Conservation (phyloP, 164 flowering plant genomes). For the Annona squamosa region DNA sequence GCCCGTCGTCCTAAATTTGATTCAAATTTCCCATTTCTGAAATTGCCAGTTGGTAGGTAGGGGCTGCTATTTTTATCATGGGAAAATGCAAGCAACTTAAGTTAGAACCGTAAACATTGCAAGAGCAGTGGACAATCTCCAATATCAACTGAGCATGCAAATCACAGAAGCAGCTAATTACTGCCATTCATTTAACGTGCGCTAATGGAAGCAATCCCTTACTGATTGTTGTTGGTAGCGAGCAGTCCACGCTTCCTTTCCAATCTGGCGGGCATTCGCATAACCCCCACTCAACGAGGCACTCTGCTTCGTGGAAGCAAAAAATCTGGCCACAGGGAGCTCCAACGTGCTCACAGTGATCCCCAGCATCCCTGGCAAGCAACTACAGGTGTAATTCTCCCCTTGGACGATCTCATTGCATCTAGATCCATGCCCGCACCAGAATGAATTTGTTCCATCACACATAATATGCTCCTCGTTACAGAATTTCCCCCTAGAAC, state of each 20-base stretch:
- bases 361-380: conserved; percentile 21
- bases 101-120: not conserved
- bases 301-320: conserved; percentile 32
- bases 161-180: no score
- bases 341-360: conserved; percentile 27
- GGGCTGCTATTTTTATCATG: not conserved
- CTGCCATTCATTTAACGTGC: not conserved
- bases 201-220: conserved; percentile 5
- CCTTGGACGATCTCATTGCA: conserved; percentile 34
- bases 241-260: conserved; percentile 31
- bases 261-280: conserved; percentile 28
- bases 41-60: no score
- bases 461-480: conserved; percentile 34
- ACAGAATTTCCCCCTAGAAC: conserved; percentile 26
- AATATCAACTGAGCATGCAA: not conserved
- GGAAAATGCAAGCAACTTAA: not conserved
- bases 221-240: conserved; percentile 19
- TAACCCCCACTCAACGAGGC: conserved; percentile 18
- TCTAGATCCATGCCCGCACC: conserved; percentile 31
- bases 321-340: conserved; percentile 29
- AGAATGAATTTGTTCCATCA: conserved; percentile 31
- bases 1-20: no score
- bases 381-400: conserved; percentile 27
- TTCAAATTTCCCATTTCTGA: no score
- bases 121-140: not conserved